Evolutionary conservation across 2,329 filamentous ascomycete genomes (phyloP).

Genomic region (Arthrobotrys megalospora): DNA sequence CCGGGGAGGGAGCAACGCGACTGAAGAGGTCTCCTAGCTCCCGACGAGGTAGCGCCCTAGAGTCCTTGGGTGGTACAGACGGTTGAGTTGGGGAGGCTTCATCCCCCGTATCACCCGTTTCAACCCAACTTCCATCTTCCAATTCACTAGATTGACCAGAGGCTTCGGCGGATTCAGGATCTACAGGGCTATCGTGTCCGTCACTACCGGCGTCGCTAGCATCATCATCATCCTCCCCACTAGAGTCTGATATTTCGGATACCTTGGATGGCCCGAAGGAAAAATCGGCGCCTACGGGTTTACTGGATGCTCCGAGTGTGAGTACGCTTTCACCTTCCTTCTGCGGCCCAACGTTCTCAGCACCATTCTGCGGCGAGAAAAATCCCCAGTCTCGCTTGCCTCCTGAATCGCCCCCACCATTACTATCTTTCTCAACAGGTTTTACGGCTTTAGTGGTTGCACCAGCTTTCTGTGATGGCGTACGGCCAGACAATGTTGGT

Average conservation of each 20-base stretch:
- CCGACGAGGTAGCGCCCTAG: background rate
- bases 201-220: slow-evolving; percentile 28
- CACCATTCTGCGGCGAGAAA: slow-evolving; percentile 24
- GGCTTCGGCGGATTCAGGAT: background rate
- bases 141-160: slow-evolving; percentile 55
- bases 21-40: slow-evolving; percentile 9
- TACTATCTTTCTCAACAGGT: background rate
- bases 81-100: slow-evolving; percentile 43
- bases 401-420: slow-evolving; percentile 5
- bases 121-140: slow-evolving; percentile 53
- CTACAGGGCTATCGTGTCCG: slow-evolving; percentile 10
- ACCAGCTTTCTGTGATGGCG: slow-evolving; percentile 50
- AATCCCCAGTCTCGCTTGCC: background rate
- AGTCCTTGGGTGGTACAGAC: background rate
- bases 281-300: background rate
- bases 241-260: slow-evolving; percentile 13
- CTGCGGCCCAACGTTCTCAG: background rate
- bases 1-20: slow-evolving; percentile 1
- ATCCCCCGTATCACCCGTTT: slow-evolving; percentile 45
- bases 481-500: slow-evolving; percentile 27
- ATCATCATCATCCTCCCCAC: slow-evolving; percentile 32
- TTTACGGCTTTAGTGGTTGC: slow-evolving; percentile 30
- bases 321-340: slow-evolving; percentile 21
- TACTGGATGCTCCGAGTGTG: background rate
- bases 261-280: slow-evolving; percentile 5